A percentile compares a stretch with the other conserved stretches of the same genome.
phyloP scores from a whole-genome alignment of 2,329 filamentous ascomycete genomes.

The Colletotrichum sp. region DNA sequence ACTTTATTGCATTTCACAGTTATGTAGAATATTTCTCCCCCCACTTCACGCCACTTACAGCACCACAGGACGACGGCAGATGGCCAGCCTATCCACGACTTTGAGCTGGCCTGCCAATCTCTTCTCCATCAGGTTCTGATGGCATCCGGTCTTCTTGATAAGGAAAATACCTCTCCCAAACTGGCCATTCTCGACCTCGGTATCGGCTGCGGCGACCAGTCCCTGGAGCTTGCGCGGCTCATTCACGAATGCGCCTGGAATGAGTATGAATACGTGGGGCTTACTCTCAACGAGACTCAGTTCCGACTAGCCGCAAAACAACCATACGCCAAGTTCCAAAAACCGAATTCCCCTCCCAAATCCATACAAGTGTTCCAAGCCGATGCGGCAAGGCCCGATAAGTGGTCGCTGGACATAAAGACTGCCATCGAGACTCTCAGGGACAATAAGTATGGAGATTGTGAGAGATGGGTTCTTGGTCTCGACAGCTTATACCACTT shows the following conservation, averaged over 20 bases:
- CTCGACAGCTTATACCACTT: conserved; percentile 65
- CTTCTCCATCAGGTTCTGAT: conserved; percentile 52
- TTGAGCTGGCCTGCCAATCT: conserved; percentile 52
- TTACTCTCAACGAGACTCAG: conserved; percentile 55
- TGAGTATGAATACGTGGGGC: conserved; percentile 53
- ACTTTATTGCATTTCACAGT: not conserved
- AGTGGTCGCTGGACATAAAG: conserved; percentile 38
- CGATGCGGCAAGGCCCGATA: conserved; percentile 51
- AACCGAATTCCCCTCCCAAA: not conserved
- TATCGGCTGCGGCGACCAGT: conserved; percentile 65
- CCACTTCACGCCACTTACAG: not conserved
- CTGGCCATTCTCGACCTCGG: conserved; percentile 57
- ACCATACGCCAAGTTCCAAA: conserved; percentile 27
- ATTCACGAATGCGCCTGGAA: conserved; percentile 23
- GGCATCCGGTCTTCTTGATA: conserved; percentile 42
- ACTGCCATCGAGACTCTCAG: conserved; percentile 29
- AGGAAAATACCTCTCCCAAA: not conserved
- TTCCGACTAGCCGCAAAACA: conserved; percentile 39
- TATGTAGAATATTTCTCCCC: not conserved
- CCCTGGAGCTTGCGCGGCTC: conserved; percentile 44
- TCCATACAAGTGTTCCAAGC: conserved; percentile 48
- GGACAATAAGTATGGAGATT: conserved; percentile 5
- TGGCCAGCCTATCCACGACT: conserved; percentile 35
- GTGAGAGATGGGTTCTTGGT: conserved; percentile 55
- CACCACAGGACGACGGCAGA: conserved; percentile 31